Evolutionary conservation across 2,329 filamentous ascomycete genomes (phyloP), one percentile per base, ranked within the genome.

Genomic region (Fusarium sp.): DNA sequence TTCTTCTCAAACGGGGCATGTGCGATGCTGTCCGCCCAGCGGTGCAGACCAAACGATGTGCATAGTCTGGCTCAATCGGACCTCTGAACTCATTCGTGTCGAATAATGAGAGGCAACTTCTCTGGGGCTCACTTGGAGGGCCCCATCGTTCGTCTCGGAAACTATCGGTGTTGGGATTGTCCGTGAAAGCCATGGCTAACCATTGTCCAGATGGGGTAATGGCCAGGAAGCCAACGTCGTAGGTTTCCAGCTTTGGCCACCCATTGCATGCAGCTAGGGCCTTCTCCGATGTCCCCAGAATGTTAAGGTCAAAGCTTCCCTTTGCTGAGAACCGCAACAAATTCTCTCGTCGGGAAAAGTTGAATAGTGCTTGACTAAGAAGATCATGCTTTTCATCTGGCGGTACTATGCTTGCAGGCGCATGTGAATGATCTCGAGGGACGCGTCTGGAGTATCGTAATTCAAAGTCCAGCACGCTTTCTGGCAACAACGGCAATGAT

Each of bases 41-140:
- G 1, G 25, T 20, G 14, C 38, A 53, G 11, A 66, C 18, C 7
- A 61, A 30, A 8, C 7, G 11, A 5, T 61, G 43, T 14, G 55
- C 62, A 18, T 53, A 66, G 10, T 43, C 44, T 16, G 62, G 30
- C 7, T 66, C 55, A 8, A 61, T 40, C 2, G 63, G 62, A 8
- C 63, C 63, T 38, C 63, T 59, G 11, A 61, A 66, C 14, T 60
- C 63, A 24, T 66, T 54, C 16, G 34, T 46, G 3, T 45, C 22
- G n/a, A 54, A 45, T 2, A 15, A 24, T 4, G 62, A 57, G 8
- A 49, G 16, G 0, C 24, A 30, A 11, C 59, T 47, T 22, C 61
- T 46, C 8, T 44, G 24, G 2, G 6, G 18, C 4, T 43, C 61
- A 20, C 38, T 49, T 1, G 61, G 59, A 8, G 34, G 5, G 0